These are phyloP conservation scores for Fusarium sp. DNA, from an alignment of 2,329 filamentous ascomycete species.

Conservation along the genomic window DNA sequence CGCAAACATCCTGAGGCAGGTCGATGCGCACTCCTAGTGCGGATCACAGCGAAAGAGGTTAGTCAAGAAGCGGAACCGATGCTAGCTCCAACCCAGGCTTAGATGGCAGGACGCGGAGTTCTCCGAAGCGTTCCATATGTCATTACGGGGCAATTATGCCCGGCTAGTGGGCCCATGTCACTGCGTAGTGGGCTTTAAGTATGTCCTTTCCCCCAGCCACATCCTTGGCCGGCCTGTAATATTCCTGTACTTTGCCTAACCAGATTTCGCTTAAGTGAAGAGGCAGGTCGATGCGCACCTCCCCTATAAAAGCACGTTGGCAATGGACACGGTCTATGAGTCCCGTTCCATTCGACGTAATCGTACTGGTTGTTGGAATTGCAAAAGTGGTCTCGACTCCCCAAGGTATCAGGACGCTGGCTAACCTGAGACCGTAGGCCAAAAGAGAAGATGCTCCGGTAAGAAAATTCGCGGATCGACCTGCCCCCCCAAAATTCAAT, in stretches of 20 bases:
- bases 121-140: too few species aligned
- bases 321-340: not conserved
- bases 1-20: too few species aligned
- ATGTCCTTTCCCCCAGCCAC: not conserved
- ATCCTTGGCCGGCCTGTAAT: not conserved
- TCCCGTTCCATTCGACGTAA: not conserved
- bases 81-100: too few species aligned
- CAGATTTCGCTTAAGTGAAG: not conserved
- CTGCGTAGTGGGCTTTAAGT: not conserved
- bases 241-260: not conserved
- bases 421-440: not conserved
- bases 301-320: too few species aligned
- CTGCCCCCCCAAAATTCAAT: not conserved
- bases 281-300: not conserved
- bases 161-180: too few species aligned
- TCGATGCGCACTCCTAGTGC: too few species aligned
- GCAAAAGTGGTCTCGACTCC: not conserved
- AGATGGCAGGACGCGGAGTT: too few species aligned
- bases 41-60: too few species aligned
- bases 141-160: too few species aligned
- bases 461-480: not conserved
- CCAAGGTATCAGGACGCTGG: not conserved
- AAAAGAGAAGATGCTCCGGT: not conserved
- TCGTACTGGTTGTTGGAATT: not conserved
- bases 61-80: too few species aligned